phyloP scores from a whole-genome alignment of 2,329 filamentous ascomycete species.

The Achaetomium macrosporum region DNA sequence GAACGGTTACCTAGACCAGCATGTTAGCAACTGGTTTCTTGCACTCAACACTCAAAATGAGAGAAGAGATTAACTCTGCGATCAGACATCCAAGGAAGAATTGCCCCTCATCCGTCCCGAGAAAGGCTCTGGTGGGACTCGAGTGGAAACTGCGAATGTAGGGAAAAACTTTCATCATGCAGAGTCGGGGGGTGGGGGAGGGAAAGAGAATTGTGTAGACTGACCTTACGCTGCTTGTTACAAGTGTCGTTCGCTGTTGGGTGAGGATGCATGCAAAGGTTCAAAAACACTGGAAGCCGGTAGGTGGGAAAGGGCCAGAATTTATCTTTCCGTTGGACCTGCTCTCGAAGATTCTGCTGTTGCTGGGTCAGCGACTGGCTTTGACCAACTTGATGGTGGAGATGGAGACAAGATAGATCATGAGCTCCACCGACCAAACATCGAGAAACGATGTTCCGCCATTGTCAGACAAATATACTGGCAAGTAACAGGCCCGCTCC shows the following conservation, averaged over 20 bases:
- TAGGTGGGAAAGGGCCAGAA: not conserved
- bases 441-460: constrained; percentile 9
- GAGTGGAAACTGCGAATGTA: constrained; percentile 86
- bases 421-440: constrained; percentile 8
- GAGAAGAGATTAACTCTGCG: constrained; percentile 19
- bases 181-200: constrained; percentile 24
- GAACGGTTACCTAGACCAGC: constrained; percentile 5
- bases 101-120: constrained; percentile 62
- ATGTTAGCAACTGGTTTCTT: constrained; percentile 20
- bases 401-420: not conserved
- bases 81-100: constrained; percentile 76
- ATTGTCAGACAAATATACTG: constrained; percentile 73
- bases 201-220: constrained; percentile 21
- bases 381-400: not conserved
- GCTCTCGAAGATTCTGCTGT: constrained; percentile 11
- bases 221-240: constrained; percentile 27
- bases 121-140: constrained; percentile 63
- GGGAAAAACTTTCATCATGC: constrained; percentile 67
- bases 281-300: not conserved
- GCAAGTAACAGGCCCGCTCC: constrained; percentile 74
- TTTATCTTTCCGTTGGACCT: not conserved
- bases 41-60: constrained; percentile 6
- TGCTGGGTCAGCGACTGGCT: constrained; percentile 16
- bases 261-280: constrained; percentile 6
- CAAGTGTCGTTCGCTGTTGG: not conserved